Evolutionary conservation across 2,329 filamentous ascomycete species (phyloP).

Genomic region (Colletotrichum sojae): DNA sequence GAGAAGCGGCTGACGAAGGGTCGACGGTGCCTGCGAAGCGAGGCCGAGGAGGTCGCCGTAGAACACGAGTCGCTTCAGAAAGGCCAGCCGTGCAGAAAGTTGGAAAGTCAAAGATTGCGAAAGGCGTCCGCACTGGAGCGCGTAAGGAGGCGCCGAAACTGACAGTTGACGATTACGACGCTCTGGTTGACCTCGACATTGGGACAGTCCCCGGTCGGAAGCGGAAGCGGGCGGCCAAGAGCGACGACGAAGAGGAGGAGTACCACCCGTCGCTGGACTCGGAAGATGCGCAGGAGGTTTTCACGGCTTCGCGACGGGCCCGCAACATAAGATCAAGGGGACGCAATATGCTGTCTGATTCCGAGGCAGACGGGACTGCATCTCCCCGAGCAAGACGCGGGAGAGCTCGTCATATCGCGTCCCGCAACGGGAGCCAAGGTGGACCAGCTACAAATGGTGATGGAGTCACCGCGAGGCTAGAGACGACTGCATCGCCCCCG

Average conservation of each 20-base stretch:
- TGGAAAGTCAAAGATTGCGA: constrained; percentile 35
- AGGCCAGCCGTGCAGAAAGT: constrained; percentile 25
- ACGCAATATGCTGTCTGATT: constrained; percentile 23
- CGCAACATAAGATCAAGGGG: constrained; percentile 27
- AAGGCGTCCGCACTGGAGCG: constrained; percentile 33
- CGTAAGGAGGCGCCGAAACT: constrained; percentile 38
- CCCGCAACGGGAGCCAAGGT: background rate
- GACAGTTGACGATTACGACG: constrained; percentile 34
- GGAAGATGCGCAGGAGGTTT: constrained; percentile 25
- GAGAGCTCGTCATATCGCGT: background rate
- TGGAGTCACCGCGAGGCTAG: background rate
- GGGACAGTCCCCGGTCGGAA: constrained; percentile 20
- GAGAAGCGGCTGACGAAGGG: constrained; percentile 30
- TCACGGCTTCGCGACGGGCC: constrained; percentile 16
- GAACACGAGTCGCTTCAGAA: constrained; percentile 6
- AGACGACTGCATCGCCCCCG: background rate
- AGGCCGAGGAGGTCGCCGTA: constrained; percentile 27
- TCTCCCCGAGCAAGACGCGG: constrained; percentile 20
- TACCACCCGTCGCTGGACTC: constrained; percentile 38
- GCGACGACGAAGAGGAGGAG: constrained; percentile 38
- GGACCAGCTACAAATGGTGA: constrained; percentile 1
- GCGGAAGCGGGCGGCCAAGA: constrained; percentile 30
- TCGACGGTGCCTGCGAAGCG: constrained; percentile 14
- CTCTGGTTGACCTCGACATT: constrained; percentile 25
- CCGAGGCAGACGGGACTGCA: constrained; percentile 20